Percentiles rank a stretch among this genome's conserved stretches.
phyloP scores from a whole-genome alignment of 257 asterid species.

The Solanum chiquidenum region DNA sequence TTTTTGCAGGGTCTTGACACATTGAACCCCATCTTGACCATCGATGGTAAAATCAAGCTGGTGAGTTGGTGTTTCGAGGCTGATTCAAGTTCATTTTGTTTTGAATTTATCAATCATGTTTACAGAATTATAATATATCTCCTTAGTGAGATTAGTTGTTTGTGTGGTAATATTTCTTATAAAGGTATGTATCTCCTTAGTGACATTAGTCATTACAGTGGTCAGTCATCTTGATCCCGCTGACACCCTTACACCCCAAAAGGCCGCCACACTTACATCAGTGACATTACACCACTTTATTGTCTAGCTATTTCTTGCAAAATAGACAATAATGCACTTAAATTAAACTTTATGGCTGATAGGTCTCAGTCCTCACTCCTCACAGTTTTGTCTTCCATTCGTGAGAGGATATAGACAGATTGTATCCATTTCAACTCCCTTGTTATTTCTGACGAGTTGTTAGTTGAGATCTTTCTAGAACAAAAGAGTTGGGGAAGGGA shows the following conservation, averaged over 20 bases:
- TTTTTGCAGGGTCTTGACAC: conserved; percentile 73
- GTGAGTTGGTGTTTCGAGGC: conserved; percentile 23
- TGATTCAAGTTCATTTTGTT: neutral
- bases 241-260: neutral
- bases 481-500: neutral
- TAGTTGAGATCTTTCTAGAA: neutral
- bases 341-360: neutral
- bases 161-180: neutral
- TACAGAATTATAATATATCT: neutral
- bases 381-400: neutral
- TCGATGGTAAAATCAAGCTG: conserved; percentile 75
- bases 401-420: neutral
- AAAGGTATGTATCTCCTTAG: neutral
- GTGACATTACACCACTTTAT: neutral
- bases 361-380: neutral
- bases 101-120: neutral
- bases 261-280: neutral
- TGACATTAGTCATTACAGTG: neutral
- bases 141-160: neutral
- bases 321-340: neutral
- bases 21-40: conserved; percentile 55
- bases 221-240: neutral
- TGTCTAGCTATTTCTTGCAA: neutral
- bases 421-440: neutral
- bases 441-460: neutral